These are phyloP conservation scores for Exophiala sp. DNA, from an alignment of 2,329 filamentous ascomycete genomes.

Conservation along the genomic window DNA sequence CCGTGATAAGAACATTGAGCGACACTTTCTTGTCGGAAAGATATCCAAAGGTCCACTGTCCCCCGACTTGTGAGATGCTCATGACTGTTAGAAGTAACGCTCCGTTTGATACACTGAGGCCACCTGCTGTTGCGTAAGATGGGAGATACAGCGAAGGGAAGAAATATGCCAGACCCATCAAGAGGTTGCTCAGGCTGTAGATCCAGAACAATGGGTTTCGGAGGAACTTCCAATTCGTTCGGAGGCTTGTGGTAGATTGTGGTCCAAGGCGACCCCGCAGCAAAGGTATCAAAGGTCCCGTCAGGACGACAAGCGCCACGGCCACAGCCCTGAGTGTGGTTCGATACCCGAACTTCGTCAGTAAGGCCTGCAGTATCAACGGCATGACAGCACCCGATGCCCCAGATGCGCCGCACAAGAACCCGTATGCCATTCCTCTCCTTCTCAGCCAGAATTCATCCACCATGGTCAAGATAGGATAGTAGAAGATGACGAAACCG, in stretches of 20 bases:
- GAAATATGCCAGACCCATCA: constrained; percentile 38
- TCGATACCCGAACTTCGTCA: constrained; percentile 42
- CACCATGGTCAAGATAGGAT: constrained; percentile 39
- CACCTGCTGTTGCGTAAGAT: constrained; percentile 32
- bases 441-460: constrained; percentile 41
- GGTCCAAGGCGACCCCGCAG: constrained; percentile 37
- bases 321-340: constrained; percentile 44
- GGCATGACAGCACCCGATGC: constrained; percentile 47
- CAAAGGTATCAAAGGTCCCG: constrained; percentile 39
- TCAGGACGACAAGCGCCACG: constrained; percentile 36
- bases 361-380: constrained; percentile 42
- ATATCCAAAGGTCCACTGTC: constrained; percentile 29
- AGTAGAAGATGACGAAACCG: constrained; percentile 40
- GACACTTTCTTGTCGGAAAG: constrained; percentile 41
- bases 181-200: constrained; percentile 45
- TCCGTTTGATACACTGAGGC: constrained; percentile 14
- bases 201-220: constrained; percentile 40
- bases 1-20: constrained; percentile 40
- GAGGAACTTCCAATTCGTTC: constrained; percentile 37
- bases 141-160: constrained; percentile 40
- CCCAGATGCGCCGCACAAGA: constrained; percentile 35
- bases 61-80: constrained; percentile 21
- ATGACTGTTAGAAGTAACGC: constrained; percentile 25
- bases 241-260: constrained; percentile 34
- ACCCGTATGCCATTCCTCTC: constrained; percentile 33